Evolutionary conservation across 345 rosid genomes (phyloP), one percentile per base, ranked within the genome.

Genomic region (Geranium brycei): DNA sequence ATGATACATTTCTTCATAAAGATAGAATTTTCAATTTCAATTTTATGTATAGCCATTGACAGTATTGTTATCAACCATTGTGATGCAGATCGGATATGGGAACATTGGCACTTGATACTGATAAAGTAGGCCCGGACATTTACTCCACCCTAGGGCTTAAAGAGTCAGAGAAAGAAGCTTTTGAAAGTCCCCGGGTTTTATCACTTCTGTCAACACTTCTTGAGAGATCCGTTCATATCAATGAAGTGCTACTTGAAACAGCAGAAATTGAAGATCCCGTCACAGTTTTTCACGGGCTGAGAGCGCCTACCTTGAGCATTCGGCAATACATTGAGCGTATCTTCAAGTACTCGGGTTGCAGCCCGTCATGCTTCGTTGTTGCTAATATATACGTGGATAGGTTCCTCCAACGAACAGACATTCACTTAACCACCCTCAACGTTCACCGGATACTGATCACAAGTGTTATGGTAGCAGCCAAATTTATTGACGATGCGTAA

Each of bases 371-470:
- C 84, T 92, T 89, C 60, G 78, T 92, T 18, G 63, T 85, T 62
- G 95, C 95, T 1, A 84, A 77, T 59, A 79, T 93, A 66, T 89
- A 93, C 63, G 70, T 90, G 70, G 82, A 86, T 64, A 81, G 84
- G 66, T 87, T 85, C 69, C 68, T 90, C 28, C 70, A 74, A 17
- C 63, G 62, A 57, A 79, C 81, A n/a, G 71, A 81, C 35, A 65
- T 85, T 71, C 83, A 13, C 59, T 78, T 93, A 72, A 86, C 76
- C 3, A 81, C 89, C 38, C 83, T 78, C 32, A 93, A 89, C 55
- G 87, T 89, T 62, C 99, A 93, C 55, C 89, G 97, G 61, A 93
- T 90, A 72, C 76, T 89, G 62, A 80, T 92, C 7, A 92, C 95
- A 4, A 81, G 86, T 73, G 82, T 89, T 15, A 84, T 85, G 84